Base-by-base conservation (phyloP, 2,329 filamentous ascomycete species). In the Paecilomyces sp. region DNA sequence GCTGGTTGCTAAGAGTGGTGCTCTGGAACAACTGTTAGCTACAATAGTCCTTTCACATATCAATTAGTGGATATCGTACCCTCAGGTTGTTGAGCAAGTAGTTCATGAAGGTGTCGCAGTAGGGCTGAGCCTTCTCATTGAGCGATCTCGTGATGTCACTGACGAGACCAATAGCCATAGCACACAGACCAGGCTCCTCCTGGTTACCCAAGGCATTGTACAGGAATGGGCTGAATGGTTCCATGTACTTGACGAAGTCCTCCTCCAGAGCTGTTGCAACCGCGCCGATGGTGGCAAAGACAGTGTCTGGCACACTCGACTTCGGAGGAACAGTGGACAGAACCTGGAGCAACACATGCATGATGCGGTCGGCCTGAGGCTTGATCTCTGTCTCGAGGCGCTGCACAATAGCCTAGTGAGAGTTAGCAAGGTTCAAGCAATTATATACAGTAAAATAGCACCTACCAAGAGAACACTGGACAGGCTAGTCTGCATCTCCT, bases 31-130 rank as follows among this genome's bases (percentile, higher is more conserved):
- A 53, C 63, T 58, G 74, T 80, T 71, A 79, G 74, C 56, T 22
- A 6, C 15, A 47, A 59, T 56, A 30, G 34, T 31, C 24, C 8
- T 18, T 22, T 53, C 58, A 66, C 65, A 67, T 64, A 58, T 55
- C 33, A 52, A 3, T 7, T 54, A 57, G 31, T 24, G n/a, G 41
- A 58, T 34, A 50, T 41, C 72, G 65, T 76, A 91, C 88, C 75
- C 90, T 86, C 51, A 99, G 80, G 77, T 96, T 95, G 81, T 91
- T 92, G 63, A 99, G 85, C 60, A 99, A 82, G 73, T 94, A 90
- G 82, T 99, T 99, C 94, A 99, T 99, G 76, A 97, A 97, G 65
- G 88, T 85, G 70, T 99, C 94, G 77, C 94, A 99, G 82, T 89
- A 97, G 60, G 93, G 94, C 78, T 96, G 91, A 70, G 93, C 90